phyloP scores from a whole-genome alignment of 2,329 filamentous ascomycete species.

The Fusarium proliferatum region DNA sequence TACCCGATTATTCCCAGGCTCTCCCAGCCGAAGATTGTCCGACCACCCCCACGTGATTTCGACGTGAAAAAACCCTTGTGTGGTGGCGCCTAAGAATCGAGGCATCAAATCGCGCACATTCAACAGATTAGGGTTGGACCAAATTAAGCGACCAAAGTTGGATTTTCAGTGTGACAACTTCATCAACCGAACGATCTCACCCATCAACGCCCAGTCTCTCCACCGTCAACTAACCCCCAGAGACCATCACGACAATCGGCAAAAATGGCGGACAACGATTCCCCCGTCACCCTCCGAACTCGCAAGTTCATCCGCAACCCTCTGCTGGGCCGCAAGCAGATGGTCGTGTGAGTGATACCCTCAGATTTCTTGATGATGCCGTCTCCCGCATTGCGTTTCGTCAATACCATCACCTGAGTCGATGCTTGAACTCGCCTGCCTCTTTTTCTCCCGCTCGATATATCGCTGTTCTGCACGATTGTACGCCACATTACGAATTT shows the following conservation, averaged over 20 bases:
- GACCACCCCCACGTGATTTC: constrained; percentile 29
- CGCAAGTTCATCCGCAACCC: constrained; percentile 99
- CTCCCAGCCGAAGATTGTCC: constrained; percentile 28
- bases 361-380: constrained; percentile 30
- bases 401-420: constrained; percentile 22
- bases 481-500: constrained; percentile 17
- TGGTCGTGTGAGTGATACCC: constrained; percentile 89
- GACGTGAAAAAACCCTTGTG: constrained; percentile 16
- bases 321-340: constrained; percentile 98
- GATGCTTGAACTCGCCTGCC: constrained; percentile 20
- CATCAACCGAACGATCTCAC: constrained; percentile 48
- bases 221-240: constrained; percentile 47
- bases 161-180: constrained; percentile 52
- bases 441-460: constrained; percentile 12
- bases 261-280: constrained; percentile 88
- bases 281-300: constrained; percentile 87
- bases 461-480: constrained; percentile 7
- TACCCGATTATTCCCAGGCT: constrained; percentile 4
- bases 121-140: constrained; percentile 58
- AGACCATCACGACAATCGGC: constrained; percentile 59
- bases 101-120: constrained; percentile 30
- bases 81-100: constrained; percentile 20
- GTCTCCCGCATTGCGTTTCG: constrained; percentile 7
- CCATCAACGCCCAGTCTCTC: constrained; percentile 47
- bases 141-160: constrained; percentile 56